Evolutionary conservation across 768 basidiomycete species (phyloP), one percentile per base, ranked within the genome.

Genomic region (Psilocybe azurescens): DNA sequence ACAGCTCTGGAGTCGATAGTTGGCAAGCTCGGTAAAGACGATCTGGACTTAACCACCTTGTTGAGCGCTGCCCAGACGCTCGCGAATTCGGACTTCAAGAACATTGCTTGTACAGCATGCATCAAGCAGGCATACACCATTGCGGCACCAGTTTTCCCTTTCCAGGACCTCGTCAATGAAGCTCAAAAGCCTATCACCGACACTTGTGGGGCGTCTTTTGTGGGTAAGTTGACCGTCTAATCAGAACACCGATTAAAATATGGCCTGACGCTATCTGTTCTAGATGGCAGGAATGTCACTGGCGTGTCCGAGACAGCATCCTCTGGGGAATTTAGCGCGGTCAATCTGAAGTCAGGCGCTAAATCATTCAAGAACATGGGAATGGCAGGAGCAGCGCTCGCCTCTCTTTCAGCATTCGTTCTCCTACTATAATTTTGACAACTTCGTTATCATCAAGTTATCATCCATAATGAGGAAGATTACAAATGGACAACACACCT

Each of bases 91-190:
- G 74, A 75, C 30, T 62, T 72, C 57, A 63, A 72, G 39, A 79
- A 73, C 10, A 63, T 82, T 14, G 68, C 77, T 8, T 85, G 83
- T 69, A 80, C 81, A 36, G 70, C 74, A 56, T 84, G 83, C 67
- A 73, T 77, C 57, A 80, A 84, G 71, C 79, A 78, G n/a, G 77
- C 75, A 18, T 81, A 79, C 64, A 74, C 69, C 7, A 68, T 83
- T 24, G 66, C 71, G 14, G 59, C 68, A 11, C 56, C 73, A 13
- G 58, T 70, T 13, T 75, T 77, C 53, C 79, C 83, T 7, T 51
- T 50, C 48, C 59, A 54, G 2, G 65, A 69, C 14, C 62, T 78
- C 20, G 63, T 77, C 32, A 62, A 63, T 2, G 48, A 63, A 32
- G 54, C 67, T 20, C 51, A 65, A 20, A 30, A 24, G 14, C 60